Conservation (phyloP, 2,329 filamentous ascomycete genomes). For the Dendrostoma leiphaemia region DNA sequence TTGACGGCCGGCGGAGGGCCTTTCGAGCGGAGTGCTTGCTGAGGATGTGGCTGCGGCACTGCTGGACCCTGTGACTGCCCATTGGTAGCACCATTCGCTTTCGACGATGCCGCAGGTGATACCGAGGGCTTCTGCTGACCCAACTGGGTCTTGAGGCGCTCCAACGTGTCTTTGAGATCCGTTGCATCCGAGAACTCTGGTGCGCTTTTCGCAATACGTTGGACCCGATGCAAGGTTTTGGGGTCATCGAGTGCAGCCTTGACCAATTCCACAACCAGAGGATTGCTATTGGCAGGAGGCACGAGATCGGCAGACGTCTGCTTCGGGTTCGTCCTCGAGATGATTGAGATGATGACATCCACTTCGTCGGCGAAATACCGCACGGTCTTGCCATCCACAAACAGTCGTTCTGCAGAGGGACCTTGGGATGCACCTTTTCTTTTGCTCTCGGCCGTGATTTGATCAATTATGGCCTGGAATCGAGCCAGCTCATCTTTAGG, state of each 20-base stretch:
- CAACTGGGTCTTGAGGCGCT: slow-evolving; percentile 44
- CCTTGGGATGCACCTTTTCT: slow-evolving; percentile 49
- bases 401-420: slow-evolving; percentile 52
- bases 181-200: slow-evolving; percentile 51
- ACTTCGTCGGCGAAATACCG: slow-evolving; percentile 61
- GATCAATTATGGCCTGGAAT: slow-evolving; percentile 79
- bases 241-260: slow-evolving; percentile 55
- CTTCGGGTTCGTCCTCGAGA: slow-evolving; percentile 56
- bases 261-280: slow-evolving; percentile 54
- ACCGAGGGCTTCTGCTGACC: slow-evolving; percentile 30
- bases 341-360: slow-evolving; percentile 55
- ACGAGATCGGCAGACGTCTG: slow-evolving; percentile 53
- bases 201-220: slow-evolving; percentile 50
- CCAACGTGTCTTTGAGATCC: slow-evolving; percentile 52
- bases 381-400: slow-evolving; percentile 55
- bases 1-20: slow-evolving; percentile 53
- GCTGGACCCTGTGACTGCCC: slow-evolving; percentile 9
- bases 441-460: slow-evolving; percentile 64
- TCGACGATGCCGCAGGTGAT: slow-evolving; percentile 19
- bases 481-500: slow-evolving; percentile 68
- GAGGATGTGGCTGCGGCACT: slow-evolving; percentile 20
- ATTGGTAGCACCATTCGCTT: slow-evolving; percentile 19
- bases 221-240: slow-evolving; percentile 48
- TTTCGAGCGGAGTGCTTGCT: slow-evolving; percentile 59
- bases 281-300: slow-evolving; percentile 53